phyloP scores from a whole-genome alignment of 768 basidiomycete genomes.

The Hebeloma cylindrosporum region DNA sequence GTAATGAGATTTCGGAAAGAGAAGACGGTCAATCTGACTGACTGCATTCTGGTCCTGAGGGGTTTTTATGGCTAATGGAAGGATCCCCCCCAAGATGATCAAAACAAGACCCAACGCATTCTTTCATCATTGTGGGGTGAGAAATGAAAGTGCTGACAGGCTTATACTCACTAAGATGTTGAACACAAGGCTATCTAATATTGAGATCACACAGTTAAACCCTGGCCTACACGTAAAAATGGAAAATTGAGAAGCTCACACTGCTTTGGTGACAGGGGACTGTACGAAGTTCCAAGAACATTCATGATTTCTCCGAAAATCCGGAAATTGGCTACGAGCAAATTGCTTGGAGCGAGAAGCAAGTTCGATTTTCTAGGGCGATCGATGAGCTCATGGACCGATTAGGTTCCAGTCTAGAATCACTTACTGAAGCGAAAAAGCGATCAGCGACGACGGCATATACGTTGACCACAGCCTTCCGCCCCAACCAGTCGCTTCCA shows the following conservation, averaged over 20 bases:
- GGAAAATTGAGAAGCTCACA: slow-evolving; percentile 29
- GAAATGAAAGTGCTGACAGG: too few species aligned
- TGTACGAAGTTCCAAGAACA: slow-evolving; percentile 46
- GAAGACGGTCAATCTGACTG: background rate
- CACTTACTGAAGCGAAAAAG: slow-evolving; percentile 44
- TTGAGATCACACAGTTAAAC: too few species aligned
- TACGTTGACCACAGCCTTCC: slow-evolving; percentile 53
- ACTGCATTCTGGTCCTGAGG: too few species aligned
- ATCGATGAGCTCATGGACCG: background rate
- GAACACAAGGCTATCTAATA: too few species aligned
- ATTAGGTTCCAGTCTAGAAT: background rate
- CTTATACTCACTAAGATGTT: background rate
- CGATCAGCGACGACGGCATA: slow-evolving; percentile 18
- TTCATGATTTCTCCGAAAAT: slow-evolving; percentile 49
- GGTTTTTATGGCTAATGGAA: too few species aligned
- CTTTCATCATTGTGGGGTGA: too few species aligned
- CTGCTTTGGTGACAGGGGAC: slow-evolving; percentile 42
- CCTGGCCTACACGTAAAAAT: too few species aligned
- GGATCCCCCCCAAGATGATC: too few species aligned
- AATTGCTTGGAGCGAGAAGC: slow-evolving; percentile 55
- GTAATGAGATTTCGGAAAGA: background rate
- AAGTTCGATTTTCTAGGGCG: slow-evolving; percentile 38
- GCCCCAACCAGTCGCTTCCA: slow-evolving; percentile 57
- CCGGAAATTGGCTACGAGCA: slow-evolving; percentile 57
- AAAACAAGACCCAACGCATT: too few species aligned